Percentiles rank a stretch among this genome's conserved stretches.
Evolutionary conservation across 1,284 basidiomycete species (phyloP).

Genomic region (Moesziomyces aphidis): DNA sequence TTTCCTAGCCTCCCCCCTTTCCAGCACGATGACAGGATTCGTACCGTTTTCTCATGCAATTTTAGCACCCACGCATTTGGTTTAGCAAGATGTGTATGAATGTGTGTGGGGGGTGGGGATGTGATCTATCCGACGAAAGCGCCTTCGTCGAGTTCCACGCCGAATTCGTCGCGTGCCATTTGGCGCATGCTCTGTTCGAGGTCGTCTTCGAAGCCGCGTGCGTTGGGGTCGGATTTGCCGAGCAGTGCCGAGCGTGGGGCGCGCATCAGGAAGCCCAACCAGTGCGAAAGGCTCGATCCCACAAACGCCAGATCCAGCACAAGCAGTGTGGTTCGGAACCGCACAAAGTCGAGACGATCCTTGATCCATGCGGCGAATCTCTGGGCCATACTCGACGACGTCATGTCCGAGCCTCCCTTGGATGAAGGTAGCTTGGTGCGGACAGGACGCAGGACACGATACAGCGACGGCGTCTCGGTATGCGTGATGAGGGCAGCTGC

Average conservation of each 20-base stretch:
- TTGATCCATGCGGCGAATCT: slow-evolving; percentile 43
- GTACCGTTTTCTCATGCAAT: neutral
- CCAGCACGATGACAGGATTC: too few relatives aligned
- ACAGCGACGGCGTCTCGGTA: slow-evolving; percentile 38
- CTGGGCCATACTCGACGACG: slow-evolving; percentile 5
- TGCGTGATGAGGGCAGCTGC: slow-evolving; percentile 50
- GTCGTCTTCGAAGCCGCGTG: slow-evolving; percentile 61
- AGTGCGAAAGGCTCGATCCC: slow-evolving; percentile 36
- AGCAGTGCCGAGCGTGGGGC: slow-evolving; percentile 25
- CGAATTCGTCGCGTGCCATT: slow-evolving; percentile 58
- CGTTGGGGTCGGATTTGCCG: slow-evolving; percentile 28
- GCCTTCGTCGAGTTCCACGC: slow-evolving; percentile 57
- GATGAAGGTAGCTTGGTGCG: neutral
- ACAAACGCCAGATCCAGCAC: slow-evolving; percentile 54
- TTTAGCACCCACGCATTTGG: neutral
- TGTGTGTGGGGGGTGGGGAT: neutral
- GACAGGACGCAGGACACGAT: slow-evolving; percentile 46
- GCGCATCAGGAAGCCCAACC: slow-evolving; percentile 36
- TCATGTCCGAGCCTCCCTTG: too few relatives aligned
- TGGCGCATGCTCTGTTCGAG: slow-evolving; percentile 57
- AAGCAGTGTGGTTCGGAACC: slow-evolving; percentile 53
- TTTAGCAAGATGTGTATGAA: neutral
- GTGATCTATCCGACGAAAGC: slow-evolving; percentile 48
- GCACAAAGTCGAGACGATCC: slow-evolving; percentile 48
- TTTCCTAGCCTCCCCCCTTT: neutral